Evolutionary conservation across 73 alveolate species (phyloP).

Genomic region (Diophrys sp.): DNA sequence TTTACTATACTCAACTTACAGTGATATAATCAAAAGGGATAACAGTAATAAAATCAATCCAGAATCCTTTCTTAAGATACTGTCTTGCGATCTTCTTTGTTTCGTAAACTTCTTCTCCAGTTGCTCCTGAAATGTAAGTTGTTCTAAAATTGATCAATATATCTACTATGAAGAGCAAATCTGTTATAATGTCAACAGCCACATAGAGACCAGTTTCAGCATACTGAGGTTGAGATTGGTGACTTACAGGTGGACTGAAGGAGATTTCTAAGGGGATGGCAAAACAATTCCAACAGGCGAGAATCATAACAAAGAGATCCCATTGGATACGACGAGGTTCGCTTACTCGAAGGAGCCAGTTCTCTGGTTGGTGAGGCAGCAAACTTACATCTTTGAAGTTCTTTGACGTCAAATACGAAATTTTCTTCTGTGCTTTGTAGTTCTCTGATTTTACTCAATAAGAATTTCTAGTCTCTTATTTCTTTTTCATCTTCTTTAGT

Average conservation of each 20-base stretch:
- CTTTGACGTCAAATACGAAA: neutral
- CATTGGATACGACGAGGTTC: constrained; percentile 24
- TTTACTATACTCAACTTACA: neutral
- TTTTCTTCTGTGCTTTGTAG: neutral
- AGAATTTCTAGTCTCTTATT: neutral
- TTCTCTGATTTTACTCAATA: neutral
- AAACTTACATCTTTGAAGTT: neutral
- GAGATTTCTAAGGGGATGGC: constrained; percentile 37
- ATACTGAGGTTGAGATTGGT: constrained; percentile 1
- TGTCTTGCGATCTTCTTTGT: constrained; percentile 34
- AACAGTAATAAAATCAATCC: constrained; percentile 49
- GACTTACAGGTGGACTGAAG: constrained; percentile 22
- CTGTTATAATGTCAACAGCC: constrained; percentile 36
- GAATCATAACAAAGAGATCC: constrained; percentile 25
- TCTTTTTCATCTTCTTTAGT: neutral
- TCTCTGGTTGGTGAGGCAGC: neutral
- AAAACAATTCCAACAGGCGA: constrained; percentile 23
- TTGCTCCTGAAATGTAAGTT: constrained; percentile 19
- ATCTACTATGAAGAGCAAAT: constrained; percentile 49
- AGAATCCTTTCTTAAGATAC: constrained; percentile 36
- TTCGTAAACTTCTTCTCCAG: constrained; percentile 37
- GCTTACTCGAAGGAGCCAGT: neutral
- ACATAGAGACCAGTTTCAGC: constrained; percentile 16
- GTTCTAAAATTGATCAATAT: constrained; percentile 60
- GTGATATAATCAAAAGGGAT: constrained; percentile 33